Evolutionary conservation across 2,329 filamentous ascomycete genomes (phyloP).

Genomic region (Apiospora koreana): DNA sequence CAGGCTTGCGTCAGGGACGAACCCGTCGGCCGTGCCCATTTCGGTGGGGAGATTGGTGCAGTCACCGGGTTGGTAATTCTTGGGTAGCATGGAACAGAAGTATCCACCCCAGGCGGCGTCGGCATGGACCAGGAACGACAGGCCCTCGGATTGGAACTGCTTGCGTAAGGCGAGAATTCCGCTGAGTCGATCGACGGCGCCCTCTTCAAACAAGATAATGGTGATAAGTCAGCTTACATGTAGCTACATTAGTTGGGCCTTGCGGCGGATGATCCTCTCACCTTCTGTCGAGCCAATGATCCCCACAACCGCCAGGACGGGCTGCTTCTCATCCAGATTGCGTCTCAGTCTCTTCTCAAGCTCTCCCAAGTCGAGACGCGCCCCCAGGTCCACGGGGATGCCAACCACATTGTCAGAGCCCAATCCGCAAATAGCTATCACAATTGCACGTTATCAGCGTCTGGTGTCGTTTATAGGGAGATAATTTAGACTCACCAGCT

Average conservation of each 20-base stretch:
- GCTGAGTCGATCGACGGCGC: slow-evolving; percentile 43
- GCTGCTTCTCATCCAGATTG: slow-evolving; percentile 28
- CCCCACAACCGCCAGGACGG: slow-evolving; percentile 45
- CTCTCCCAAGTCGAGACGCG: slow-evolving; percentile 36
- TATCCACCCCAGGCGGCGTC: slow-evolving; percentile 54
- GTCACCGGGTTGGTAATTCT: slow-evolving; percentile 29
- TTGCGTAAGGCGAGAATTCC: slow-evolving; percentile 40
- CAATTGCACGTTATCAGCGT: background rate
- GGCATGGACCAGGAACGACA: slow-evolving; percentile 47
- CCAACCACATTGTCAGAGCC: slow-evolving; percentile 42
- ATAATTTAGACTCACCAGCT: slow-evolving; percentile 35
- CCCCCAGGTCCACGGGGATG: slow-evolving; percentile 41
- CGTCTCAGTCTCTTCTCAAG: slow-evolving; percentile 34
- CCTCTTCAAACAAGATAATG: slow-evolving; percentile 31
- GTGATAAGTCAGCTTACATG: background rate
- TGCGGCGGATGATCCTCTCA: slow-evolving; percentile 11
- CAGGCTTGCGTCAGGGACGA: slow-evolving; percentile 37
- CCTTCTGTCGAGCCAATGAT: slow-evolving; percentile 49
- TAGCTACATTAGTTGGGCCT: background rate
- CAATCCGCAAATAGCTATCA: slow-evolving; percentile 43
- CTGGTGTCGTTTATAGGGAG: background rate
- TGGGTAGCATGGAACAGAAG: slow-evolving; percentile 45
- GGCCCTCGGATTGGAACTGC: slow-evolving; percentile 40
- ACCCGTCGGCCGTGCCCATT: slow-evolving; percentile 28
- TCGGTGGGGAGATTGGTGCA: slow-evolving; percentile 28